Base-by-base conservation (phyloP, 2,329 filamentous ascomycete genomes). In the Sarocladium oryzae region DNA sequence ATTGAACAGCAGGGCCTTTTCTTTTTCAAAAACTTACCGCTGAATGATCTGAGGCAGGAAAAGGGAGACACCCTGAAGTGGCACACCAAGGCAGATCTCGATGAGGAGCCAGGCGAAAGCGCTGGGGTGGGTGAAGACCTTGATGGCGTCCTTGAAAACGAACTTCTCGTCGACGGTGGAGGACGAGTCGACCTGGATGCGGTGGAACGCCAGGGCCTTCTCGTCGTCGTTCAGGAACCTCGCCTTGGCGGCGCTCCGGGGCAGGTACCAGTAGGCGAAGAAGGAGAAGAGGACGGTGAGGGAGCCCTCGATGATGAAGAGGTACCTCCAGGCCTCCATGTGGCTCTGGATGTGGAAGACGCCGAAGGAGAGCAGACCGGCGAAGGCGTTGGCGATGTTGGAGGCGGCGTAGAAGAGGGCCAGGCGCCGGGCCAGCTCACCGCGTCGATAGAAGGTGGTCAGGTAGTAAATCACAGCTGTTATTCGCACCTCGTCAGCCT, bases 321-420 rank as follows among this genome's bases (percentile, higher is more conserved):
- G 68, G 61, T 75, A 76, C 4, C 74, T 67, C 75, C 75, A 78
- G 6, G 66, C 57, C 8, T 63, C 58, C 16, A 74, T 61, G 23
- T 61, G 57, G n/a, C 64, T 59, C 20, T 65, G 55, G 60, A 77
- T 75, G 45, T 72, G 74, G 60, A 78, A 75, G 16, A 75, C 69
- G 35, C 69, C 75, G 55, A 72, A 77, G 1, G 75, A 67, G 5
- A 76, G 65, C 7, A 76, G 66, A 13, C 72, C 73, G 40, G 52
- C 51, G 40, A 75, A 75, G n/a, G 72, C 72, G 48, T 80, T 82
- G 20, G 87, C 86, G 53, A 91, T 86, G 60, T 85, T 87, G 21
- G 79, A 83, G 0, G 86, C 86, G 0, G 86, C 87, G 58, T 90
- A 91, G 70, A 89, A 89, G 55, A 89, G 68, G 48, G 85, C 85